phyloP scores from a whole-genome alignment of 352 stramenopile genomes.

The Phytophthora fragariae region DNA sequence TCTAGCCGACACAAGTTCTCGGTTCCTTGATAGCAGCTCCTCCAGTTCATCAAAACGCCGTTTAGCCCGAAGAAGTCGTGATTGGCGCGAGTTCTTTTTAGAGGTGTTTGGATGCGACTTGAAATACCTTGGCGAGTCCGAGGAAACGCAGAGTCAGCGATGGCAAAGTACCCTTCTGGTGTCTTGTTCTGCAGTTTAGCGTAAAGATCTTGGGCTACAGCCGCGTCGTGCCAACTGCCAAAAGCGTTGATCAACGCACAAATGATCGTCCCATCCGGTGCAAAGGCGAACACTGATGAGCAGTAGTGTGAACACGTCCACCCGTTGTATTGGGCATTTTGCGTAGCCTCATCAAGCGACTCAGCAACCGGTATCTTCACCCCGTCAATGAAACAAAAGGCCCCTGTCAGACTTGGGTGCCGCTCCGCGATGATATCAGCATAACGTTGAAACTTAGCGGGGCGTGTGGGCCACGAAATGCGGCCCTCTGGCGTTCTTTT shows the following conservation, averaged over 20 bases:
- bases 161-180: constrained; percentile 21
- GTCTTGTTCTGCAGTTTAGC: constrained; percentile 15
- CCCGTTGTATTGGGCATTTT: constrained; percentile 35
- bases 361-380: constrained; percentile 17
- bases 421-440: too few relatives aligned
- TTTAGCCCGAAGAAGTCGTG: not conserved
- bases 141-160: constrained; percentile 34
- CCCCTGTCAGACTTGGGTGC: too few relatives aligned
- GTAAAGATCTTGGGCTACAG: constrained; percentile 18
- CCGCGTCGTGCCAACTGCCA: constrained; percentile 33
- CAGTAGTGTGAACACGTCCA: constrained; percentile 36
- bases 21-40: constrained; percentile 11
- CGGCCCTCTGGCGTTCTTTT: too few relatives aligned
- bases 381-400: constrained; percentile 34
- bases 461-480: too few relatives aligned
- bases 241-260: constrained; percentile 7
- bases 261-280: constrained; percentile 21
- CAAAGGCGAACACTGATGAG: constrained; percentile 27
- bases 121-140: constrained; percentile 7
- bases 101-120: too few relatives aligned
- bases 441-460: too few relatives aligned
- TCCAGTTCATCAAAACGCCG: constrained; percentile 1
- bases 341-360: constrained; percentile 7
- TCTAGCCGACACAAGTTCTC: constrained; percentile 19
- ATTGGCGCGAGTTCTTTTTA: constrained; percentile 21